phyloP scores from a whole-genome alignment of 225 moss, liverwort and hornwort genomes.

The Ulota crispa region DNA sequence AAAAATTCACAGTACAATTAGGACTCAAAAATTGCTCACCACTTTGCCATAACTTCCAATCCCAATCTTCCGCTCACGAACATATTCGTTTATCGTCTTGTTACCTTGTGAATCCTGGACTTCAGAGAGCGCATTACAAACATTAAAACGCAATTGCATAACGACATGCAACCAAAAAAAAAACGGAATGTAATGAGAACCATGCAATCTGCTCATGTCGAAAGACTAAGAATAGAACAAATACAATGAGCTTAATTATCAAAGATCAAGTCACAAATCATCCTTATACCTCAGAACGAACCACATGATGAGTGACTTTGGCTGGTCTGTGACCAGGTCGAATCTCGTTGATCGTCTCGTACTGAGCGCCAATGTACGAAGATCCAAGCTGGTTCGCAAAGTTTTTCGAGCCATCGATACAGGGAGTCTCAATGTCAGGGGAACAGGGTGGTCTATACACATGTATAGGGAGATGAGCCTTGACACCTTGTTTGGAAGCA shows the following conservation, averaged over 20 bases:
- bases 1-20: neutral
- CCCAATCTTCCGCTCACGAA: constrained; percentile 79
- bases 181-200: constrained; percentile 5
- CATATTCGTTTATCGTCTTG: constrained; percentile 90
- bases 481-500: constrained; percentile 53
- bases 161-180: neutral
- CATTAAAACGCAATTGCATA: neutral
- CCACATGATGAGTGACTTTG: constrained; percentile 50
- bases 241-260: neutral
- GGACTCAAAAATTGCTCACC: constrained; percentile 49
- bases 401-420: constrained; percentile 6
- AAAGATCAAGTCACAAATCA: neutral
- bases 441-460: constrained; percentile 38
- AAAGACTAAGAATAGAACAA: neutral
- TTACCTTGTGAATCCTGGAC: constrained; percentile 82
- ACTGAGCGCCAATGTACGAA: constrained; percentile 50
- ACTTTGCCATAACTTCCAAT: constrained; percentile 99
- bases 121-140: neutral
- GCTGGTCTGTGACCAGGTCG: constrained; percentile 50
- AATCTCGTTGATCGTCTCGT: constrained; percentile 33
- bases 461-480: constrained; percentile 35
- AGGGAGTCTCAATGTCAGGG: neutral
- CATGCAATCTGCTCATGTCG: neutral
- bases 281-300: constrained; percentile 51
- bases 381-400: constrained; percentile 39